A percentile compares a stretch with the other conserved stretches of the same genome.
These are phyloP conservation scores for Calonectria ilicicola DNA, from an alignment of 2,329 filamentous ascomycete genomes.

Conservation along the genomic window DNA sequence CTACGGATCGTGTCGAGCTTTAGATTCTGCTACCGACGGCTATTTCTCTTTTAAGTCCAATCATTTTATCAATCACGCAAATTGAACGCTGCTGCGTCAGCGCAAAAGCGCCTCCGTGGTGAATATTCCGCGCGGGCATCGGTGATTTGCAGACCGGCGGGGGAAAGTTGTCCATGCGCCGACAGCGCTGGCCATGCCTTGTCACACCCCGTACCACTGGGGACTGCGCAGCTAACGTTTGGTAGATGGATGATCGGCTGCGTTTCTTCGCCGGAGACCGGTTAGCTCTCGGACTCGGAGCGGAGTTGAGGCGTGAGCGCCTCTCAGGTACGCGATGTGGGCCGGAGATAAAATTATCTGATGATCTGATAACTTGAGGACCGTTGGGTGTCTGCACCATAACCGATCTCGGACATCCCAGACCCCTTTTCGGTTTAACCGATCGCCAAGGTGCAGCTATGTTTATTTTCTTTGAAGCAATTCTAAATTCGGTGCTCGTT, in stretches of 20 bases:
- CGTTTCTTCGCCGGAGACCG: too few relatives aligned
- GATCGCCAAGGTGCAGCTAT: background rate
- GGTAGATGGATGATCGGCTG: too few relatives aligned
- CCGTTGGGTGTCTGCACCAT: background rate
- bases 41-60: background rate
- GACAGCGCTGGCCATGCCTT: background rate
- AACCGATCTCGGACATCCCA: background rate
- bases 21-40: background rate
- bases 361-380: conserved; percentile 49
- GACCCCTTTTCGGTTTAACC: background rate
- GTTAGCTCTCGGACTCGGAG: background rate
- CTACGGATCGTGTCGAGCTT: background rate
- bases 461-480: background rate
- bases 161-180: background rate
- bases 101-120: background rate
- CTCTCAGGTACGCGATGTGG: conserved; percentile 19
- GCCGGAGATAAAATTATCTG: conserved; percentile 41
- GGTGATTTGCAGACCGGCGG: background rate
- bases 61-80: background rate
- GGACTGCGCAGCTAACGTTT: too few relatives aligned
- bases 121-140: background rate
- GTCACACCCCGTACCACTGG: too few relatives aligned
- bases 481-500: background rate
- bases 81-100: background rate
- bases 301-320: background rate